Evolutionary conservation across 352 stramenopile genomes (phyloP).

Genomic region (Globisporangium mamillatum): DNA sequence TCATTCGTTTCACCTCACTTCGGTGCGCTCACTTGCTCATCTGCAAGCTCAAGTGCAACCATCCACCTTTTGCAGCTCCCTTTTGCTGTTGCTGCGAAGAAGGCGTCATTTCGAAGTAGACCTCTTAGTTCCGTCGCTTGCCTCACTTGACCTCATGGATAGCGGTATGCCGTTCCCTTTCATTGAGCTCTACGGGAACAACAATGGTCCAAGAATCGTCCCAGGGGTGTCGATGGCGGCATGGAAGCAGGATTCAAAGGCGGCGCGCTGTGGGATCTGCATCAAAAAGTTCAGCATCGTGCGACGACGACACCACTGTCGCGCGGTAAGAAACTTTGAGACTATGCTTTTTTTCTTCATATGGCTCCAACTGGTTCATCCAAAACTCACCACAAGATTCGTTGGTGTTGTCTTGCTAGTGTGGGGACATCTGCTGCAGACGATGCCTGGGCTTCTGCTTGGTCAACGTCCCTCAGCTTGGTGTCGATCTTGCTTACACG

Average conservation of each 20-base stretch:
- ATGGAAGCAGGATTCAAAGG: conserved; percentile 54
- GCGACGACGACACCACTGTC: conserved; percentile 65
- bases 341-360: neutral
- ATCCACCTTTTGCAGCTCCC: neutral
- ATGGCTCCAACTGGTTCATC: neutral
- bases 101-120: neutral
- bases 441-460: conserved; percentile 67
- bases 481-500: conserved; percentile 65
- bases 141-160: conserved; percentile 24
- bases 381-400: conserved; percentile 18
- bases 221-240: conserved; percentile 41
- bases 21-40: neutral
- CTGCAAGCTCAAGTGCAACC: neutral
- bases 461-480: conserved; percentile 58
- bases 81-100: neutral
- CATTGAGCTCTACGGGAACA: conserved; percentile 37
- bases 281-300: conserved; percentile 65
- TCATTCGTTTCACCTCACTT: neutral
- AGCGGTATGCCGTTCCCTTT: conserved; percentile 42
- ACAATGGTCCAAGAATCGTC: conserved; percentile 36
- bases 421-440: conserved; percentile 67
- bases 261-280: conserved; percentile 54
- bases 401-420: conserved; percentile 35
- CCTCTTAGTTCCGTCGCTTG: neutral
- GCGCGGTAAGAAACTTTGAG: conserved; percentile 35